phyloP scores from a whole-genome alignment of 2,329 filamentous ascomycete genomes.

The Chalaropsis thielavioides region DNA sequence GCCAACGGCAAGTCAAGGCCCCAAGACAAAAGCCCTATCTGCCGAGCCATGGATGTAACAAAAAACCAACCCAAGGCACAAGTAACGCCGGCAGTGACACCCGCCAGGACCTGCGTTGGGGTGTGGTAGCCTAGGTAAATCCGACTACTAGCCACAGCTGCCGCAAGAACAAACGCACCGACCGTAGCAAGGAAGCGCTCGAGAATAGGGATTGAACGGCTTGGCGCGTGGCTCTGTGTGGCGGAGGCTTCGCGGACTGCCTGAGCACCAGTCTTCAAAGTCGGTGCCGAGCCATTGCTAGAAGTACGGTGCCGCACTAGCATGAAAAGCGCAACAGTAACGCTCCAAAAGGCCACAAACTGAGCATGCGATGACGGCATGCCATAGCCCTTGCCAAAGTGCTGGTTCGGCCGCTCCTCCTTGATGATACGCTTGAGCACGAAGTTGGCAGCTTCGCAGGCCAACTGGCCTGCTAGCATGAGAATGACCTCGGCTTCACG shows the following conservation, averaged over 20 bases:
- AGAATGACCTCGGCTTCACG: slow-evolving; percentile 79
- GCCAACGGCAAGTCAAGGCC: slow-evolving; percentile 50
- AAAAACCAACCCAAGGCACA: slow-evolving; percentile 70
- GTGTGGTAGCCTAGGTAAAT: slow-evolving; percentile 93
- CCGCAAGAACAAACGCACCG: slow-evolving; percentile 46
- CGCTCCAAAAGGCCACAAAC: slow-evolving; percentile 82
- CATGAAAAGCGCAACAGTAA: slow-evolving; percentile 73
- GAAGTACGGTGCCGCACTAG: slow-evolving; percentile 44
- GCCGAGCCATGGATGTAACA: slow-evolving; percentile 51
- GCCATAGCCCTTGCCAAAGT: slow-evolving; percentile 85
- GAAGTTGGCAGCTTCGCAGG: slow-evolving; percentile 85
- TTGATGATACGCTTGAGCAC: slow-evolving; percentile 78
- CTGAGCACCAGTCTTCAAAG: background rate
- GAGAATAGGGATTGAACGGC: slow-evolving; percentile 39
- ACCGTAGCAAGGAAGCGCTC: slow-evolving; percentile 44
- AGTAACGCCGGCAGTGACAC: slow-evolving; percentile 52
- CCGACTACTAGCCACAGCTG: slow-evolving; percentile 62
- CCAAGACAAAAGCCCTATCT: slow-evolving; percentile 57
- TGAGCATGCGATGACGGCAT: slow-evolving; percentile 94
- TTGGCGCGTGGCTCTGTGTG: background rate
- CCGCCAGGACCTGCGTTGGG: slow-evolving; percentile 69
- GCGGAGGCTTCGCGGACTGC: background rate
- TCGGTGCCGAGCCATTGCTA: slow-evolving; percentile 29
- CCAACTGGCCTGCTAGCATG: slow-evolving; percentile 84
- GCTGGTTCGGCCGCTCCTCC: slow-evolving; percentile 73